Base-by-base conservation (phyloP, 2,329 filamentous ascomycete genomes). In the Annulohypoxylon truncatum region DNA sequence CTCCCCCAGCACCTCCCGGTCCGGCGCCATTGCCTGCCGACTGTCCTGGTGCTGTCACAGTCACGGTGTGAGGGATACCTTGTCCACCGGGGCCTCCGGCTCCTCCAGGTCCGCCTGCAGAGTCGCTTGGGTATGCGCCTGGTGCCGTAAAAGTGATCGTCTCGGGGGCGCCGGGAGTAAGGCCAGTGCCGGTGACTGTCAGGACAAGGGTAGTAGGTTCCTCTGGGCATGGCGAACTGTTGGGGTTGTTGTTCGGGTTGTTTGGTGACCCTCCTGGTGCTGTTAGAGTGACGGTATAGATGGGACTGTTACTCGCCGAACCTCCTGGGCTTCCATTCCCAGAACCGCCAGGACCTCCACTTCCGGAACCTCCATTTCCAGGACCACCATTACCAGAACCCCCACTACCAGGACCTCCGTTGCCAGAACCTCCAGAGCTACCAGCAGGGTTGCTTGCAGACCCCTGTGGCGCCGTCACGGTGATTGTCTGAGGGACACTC, bases 131-230 rank as follows among this genome's bases (percentile, higher is more conserved):
- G n/a, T 42, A 59, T 20, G 15, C 58, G 4, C 54, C 63, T 12
- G 62, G 61, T 40, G 50, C 59, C 26, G 66, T 68, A 22, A 66
- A 57, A 24, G 63, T 66, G 22, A 68, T 65, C 18, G 67, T 67
- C 29, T 66, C 54, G 5, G 56, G 51, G 31, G 31, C 55, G 9
- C 64, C 61, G 29, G 66, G 66, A 15, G 54, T 62, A 29, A 62
- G 62, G 12, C 54, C 61, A 29, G 66, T 68, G 13, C 54, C 60
- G n/a, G 66, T 62, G 31, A 68, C 35, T 2, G 66, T 68, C 12
- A 68, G 38, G 29, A 68, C 61, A 29, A 56, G 38, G 31, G 66
- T 55, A 38, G 42, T 40, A 12, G 58, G 61, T 29, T 48, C 54
- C 53, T 53, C 62, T 2, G 66, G 29, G 44, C 65, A 63, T 15